Conservation (phyloP, 2,329 filamentous ascomycete species). For the Fusarium papillatum region DNA sequence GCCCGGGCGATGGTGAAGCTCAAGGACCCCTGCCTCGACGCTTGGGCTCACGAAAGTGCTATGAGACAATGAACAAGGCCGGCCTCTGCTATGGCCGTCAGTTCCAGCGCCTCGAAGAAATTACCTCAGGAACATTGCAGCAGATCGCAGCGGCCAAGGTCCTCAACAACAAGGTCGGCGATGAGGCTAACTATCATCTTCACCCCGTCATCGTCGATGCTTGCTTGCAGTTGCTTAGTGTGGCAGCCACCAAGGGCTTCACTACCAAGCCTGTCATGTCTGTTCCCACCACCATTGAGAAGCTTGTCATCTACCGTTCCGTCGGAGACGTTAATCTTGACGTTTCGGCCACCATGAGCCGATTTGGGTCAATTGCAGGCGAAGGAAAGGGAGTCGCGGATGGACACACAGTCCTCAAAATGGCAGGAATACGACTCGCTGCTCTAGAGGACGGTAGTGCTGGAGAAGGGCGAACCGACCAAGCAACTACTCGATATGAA, state of each 20-base stretch:
- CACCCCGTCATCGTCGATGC: slow-evolving; percentile 56
- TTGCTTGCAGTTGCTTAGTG: slow-evolving; percentile 47
- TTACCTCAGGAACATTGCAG: slow-evolving; percentile 21
- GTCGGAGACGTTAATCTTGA: slow-evolving; percentile 3
- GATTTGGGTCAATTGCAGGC: slow-evolving; percentile 1
- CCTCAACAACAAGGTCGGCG: slow-evolving; percentile 17
- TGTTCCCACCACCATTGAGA: slow-evolving; percentile 45
- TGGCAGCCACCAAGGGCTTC: slow-evolving; percentile 39
- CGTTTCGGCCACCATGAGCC: slow-evolving; percentile 10
- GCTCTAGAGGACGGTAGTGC: slow-evolving; percentile 39
- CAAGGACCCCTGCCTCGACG: slow-evolving; percentile 32
- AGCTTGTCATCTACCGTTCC: slow-evolving; percentile 25
- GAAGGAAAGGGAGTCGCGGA: slow-evolving; percentile 2
- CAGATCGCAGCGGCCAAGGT: slow-evolving; percentile 36
- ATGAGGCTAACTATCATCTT: slow-evolving; percentile 47
- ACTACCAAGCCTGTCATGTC: slow-evolving; percentile 36
- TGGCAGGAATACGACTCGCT: slow-evolving; percentile 35
- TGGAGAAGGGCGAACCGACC: slow-evolving; percentile 30
- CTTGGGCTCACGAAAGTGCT: slow-evolving; percentile 39
- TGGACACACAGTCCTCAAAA: neutral
- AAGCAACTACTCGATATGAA: slow-evolving; percentile 45
- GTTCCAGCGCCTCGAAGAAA: slow-evolving; percentile 45
- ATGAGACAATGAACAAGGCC: slow-evolving; percentile 42
- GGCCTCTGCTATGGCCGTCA: slow-evolving; percentile 49
- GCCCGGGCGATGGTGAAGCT: neutral